Base-by-base conservation (phyloP, 2,329 filamentous ascomycete species). In the Phialocephala subalpina region DNA sequence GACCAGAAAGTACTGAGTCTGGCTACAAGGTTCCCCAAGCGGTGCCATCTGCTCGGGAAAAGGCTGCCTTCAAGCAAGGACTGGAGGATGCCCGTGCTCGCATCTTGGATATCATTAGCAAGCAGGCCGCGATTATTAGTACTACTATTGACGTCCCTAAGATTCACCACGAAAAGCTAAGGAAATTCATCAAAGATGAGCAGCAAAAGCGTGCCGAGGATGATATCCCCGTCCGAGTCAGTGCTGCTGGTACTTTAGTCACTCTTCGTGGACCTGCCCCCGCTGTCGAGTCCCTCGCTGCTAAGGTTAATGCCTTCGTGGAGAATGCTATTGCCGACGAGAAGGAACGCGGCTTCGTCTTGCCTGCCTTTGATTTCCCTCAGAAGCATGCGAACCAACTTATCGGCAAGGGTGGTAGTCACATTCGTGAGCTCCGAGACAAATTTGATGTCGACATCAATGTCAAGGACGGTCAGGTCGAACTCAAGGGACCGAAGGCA, bases 401-500 rank as follows among this genome's bases (percentile, higher is more conserved):
- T 2, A 90, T 90, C 73, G 89, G 89, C 61, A 90, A 90, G 78
- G 85, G 87, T 58, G 89, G 88, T 20, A 88, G 87, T 78, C 86
- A 89, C 75, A 89, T 91, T 73, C 84, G 84, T 62, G 88, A 90
- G 73, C 80, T 91, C 42, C 84, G 87, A 56, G 89, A 91, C 68
- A 86, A 86, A 69, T 90, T 90, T 66, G 87, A 90, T 66, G 89
- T 91, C 5, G 88, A 90, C 65, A 90, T 99, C 69, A 94, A 97
- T 80, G 91, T 98, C 45, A 90, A 97, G 72, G 93, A 97, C 74
- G 96, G 96, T 71, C 94, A 94, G 80, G 93, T 98, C 58, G 93
- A 97, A 79, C 88, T 99, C 73, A 97, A 97, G 83, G 96, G 97
- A 29, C 95, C 96, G 58, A 93, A 97, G 81, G 93, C 93, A 59